Evolutionary conservation across 768 basidiomycete genomes (phyloP), one percentile per base, ranked within the genome.

Genomic region (Phanerodontia chrysosporium): DNA sequence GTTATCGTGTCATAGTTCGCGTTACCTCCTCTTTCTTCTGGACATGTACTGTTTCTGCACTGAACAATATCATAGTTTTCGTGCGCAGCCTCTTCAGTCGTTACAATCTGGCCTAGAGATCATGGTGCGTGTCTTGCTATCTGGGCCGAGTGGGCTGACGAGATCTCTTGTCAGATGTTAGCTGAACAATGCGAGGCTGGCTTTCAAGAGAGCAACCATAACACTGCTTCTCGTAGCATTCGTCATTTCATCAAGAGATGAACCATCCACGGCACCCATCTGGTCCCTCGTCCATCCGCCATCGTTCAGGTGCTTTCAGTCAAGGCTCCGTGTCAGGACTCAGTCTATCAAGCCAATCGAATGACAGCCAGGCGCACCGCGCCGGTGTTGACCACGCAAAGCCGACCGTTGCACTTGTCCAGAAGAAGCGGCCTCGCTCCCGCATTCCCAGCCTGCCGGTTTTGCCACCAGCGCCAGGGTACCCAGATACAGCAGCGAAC

Each of bases 251-350:
- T n/a, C n/a, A n/a, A n/a, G n/a, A 24, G n/a, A 53, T 24, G 32
- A 13, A 12, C 3, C 58, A 58, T 27, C 63, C 60, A 10, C 53
- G 59, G 44, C 66, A 29, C 66, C 66, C 63, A 2, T 49, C 57
- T 1, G 48, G 36, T 30, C 55, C 56, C 21, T 62, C 62, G 9
- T 56, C 55, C 16, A 65, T 65, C 25, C 65, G 68, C 10, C 66
- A 60, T 29, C 68, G 68, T 22, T 67, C 68, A 2, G 65, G 68
- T 29, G 63, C 59, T 3, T 62, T 59, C 61, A 65, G 65, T 54
- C 66, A 65, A 1, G 45, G 42, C 16, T 36, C 59, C 1, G 4
- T 36, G 22, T 29, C 35, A 21, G 45, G 27, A 35, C 56, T n/a
- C n/a, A n/a, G n/a, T n/a, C n/a, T n/a, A n/a, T n/a, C n/a, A n/a